Percentiles rank a stretch among this genome's conserved stretches.
Conservation (phyloP, 345 rosid species). For the Leavenworthia alabamica region DNA sequence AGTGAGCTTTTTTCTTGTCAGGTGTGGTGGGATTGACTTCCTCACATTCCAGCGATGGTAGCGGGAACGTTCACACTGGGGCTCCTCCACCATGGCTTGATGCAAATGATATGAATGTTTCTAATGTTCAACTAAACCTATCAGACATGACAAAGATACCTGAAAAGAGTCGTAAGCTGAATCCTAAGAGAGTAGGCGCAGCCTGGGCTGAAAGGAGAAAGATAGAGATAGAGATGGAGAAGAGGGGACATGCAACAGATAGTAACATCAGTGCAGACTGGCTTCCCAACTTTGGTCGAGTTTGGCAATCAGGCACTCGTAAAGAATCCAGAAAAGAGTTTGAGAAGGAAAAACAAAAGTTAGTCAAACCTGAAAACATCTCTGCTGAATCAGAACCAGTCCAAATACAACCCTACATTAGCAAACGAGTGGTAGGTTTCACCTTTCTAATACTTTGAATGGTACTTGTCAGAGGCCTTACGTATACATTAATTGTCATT, state of each 20-base stretch:
- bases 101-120: conserved; percentile 37
- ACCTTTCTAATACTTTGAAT: background rate
- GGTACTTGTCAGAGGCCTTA: conserved; percentile 1
- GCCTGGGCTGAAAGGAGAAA: conserved; percentile 95
- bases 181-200: conserved; percentile 88
- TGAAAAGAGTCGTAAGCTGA: conserved; percentile 51
- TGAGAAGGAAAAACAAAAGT: conserved; percentile 59
- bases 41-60: conserved; percentile 26
- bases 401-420: conserved; percentile 56
- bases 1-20: conserved; percentile 24
- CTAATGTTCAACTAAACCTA: conserved; percentile 28
- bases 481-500: conserved; percentile 6
- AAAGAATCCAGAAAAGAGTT: conserved; percentile 88
- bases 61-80: conserved; percentile 74
- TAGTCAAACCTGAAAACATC: conserved; percentile 39
- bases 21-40: conserved; percentile 36
- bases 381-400: conserved; percentile 37
- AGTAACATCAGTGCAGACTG: conserved; percentile 50
- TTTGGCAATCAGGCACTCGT: conserved; percentile 91
- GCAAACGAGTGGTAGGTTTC: conserved; percentile 62
- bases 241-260: conserved; percentile 52
- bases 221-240: conserved; percentile 82
- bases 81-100: conserved; percentile 85
- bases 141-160: conserved; percentile 32
- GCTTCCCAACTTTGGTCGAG: conserved; percentile 96